phyloP scores from a whole-genome alignment of 1,284 basidiomycete species.

The Ceratobasidium sp. region DNA sequence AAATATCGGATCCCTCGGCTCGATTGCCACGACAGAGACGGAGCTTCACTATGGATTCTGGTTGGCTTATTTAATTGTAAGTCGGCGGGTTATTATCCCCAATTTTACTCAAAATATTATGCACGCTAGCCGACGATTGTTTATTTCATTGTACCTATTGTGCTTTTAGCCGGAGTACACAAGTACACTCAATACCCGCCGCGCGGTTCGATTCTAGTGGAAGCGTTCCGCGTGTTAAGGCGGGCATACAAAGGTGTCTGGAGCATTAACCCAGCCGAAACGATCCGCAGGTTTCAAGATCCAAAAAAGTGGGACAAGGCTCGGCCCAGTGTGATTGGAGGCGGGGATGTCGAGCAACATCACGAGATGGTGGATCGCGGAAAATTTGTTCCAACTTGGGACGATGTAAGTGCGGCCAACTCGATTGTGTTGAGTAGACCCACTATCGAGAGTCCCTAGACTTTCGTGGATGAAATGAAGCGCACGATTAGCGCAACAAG shows the following conservation, averaged over 20 bases:
- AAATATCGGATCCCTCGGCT: slow-evolving; percentile 63
- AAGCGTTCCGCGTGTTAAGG: slow-evolving; percentile 52
- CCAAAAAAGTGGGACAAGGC: slow-evolving; percentile 59
- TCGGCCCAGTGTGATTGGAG: slow-evolving; percentile 28
- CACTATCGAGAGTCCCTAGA: slow-evolving; percentile 3
- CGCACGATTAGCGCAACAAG: slow-evolving; percentile 62
- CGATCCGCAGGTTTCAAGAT: slow-evolving; percentile 52
- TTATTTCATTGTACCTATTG: slow-evolving; percentile 58
- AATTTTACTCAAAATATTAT: not conserved
- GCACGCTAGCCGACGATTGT: slow-evolving; percentile 49
- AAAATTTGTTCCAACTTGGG: slow-evolving; percentile 44
- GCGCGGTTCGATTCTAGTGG: slow-evolving; percentile 57
- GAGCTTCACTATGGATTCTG: slow-evolving; percentile 59
- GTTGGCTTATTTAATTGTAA: slow-evolving; percentile 55
- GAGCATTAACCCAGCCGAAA: slow-evolving; percentile 55
- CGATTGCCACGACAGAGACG: slow-evolving; percentile 58
- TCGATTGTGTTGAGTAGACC: too few species aligned
- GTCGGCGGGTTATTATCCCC: slow-evolving; percentile 26
- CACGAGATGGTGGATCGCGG: not conserved
- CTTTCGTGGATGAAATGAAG: slow-evolving; percentile 60
- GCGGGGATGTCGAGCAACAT: slow-evolving; percentile 7
- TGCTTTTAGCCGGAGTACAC: slow-evolving; percentile 59
- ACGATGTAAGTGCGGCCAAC: slow-evolving; percentile 44
- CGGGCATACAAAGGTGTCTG: slow-evolving; percentile 53
- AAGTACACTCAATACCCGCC: slow-evolving; percentile 60